A percentile compares a stretch with the other conserved stretches of the same genome.
Conservation (phyloP, 805 yeast genomes). For the Saccharomycopsis sp. region DNA sequence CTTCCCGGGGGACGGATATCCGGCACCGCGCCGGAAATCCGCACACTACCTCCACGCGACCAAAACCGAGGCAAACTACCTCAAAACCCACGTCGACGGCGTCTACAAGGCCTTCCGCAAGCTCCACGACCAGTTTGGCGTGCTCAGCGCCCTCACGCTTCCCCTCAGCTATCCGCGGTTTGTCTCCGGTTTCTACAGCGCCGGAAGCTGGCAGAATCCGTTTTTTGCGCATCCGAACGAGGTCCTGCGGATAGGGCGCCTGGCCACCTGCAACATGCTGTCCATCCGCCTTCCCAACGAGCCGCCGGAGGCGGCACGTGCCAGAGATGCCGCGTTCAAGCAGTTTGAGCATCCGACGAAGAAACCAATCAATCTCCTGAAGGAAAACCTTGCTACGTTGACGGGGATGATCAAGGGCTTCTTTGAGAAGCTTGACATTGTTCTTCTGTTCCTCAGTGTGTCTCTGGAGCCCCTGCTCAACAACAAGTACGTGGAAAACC, state of each 20-base stretch:
- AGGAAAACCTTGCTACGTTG: slow-evolving; percentile 37
- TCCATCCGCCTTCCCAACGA: background rate
- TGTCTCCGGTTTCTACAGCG: slow-evolving; percentile 57
- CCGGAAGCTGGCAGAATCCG: slow-evolving; percentile 76
- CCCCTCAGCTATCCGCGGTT: slow-evolving; percentile 72
- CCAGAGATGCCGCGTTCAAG: slow-evolving; percentile 21
- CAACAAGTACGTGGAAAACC: slow-evolving; percentile 32
- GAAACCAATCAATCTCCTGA: slow-evolving; percentile 35
- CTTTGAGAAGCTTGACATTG: slow-evolving; percentile 33
- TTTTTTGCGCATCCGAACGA: slow-evolving; percentile 38
- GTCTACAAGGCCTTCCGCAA: slow-evolving; percentile 9
- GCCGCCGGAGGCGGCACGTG: slow-evolving; percentile 30
- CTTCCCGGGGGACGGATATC: no score
- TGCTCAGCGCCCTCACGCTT: slow-evolving; percentile 24
- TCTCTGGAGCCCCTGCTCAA: slow-evolving; percentile 18
- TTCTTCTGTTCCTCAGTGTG: background rate
- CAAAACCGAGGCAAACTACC: slow-evolving; percentile 33
- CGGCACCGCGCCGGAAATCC: slow-evolving; percentile 1
- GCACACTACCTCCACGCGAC: slow-evolving; percentile 32
- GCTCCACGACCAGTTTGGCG: slow-evolving; percentile 4
- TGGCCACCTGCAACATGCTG: background rate
- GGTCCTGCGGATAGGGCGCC: slow-evolving; percentile 5
- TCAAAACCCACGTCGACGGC: slow-evolving; percentile 26
- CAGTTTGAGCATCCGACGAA: slow-evolving; percentile 10
- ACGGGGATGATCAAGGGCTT: slow-evolving; percentile 34